Percentiles rank a stretch among this genome's conserved stretches.
phyloP scores from a whole-genome alignment of 331 rosid species.

The Cydonia oblonga region DNA sequence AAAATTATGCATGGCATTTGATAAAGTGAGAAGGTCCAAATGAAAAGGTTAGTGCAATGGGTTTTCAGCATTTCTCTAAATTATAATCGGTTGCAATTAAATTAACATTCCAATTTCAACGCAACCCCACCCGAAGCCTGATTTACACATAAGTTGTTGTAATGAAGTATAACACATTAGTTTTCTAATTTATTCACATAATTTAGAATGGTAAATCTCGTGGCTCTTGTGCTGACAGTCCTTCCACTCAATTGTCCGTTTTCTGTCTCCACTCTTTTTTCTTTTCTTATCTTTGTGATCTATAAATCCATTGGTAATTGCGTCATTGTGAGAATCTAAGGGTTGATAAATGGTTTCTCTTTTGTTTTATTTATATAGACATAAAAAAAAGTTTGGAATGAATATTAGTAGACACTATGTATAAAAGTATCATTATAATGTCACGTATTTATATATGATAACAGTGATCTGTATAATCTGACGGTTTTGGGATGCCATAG shows the following conservation, averaged over 20 bases:
- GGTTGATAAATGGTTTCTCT: background rate
- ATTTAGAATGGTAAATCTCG: background rate
- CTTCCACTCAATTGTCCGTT: background rate
- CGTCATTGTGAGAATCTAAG: background rate
- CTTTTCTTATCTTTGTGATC: background rate
- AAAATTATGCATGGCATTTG: no score
- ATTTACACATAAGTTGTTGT: background rate
- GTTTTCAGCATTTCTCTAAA: no score
- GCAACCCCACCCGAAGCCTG: background rate
- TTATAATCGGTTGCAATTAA: background rate
- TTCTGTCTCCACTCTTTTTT: background rate
- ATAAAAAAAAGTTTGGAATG: background rate
- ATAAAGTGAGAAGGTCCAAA: no score
- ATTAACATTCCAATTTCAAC: background rate
- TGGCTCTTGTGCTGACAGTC: background rate
- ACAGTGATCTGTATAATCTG: background rate
- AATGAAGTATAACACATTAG: background rate
- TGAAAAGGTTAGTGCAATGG: no score
- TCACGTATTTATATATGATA: background rate
- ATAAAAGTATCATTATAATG: background rate
- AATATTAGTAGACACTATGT: no score
- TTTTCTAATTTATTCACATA: background rate
- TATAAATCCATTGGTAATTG: background rate
- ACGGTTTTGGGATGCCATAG: background rate
- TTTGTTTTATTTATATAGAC: background rate